Evolutionary conservation across 2,329 filamentous ascomycete genomes (phyloP), one percentile per base, ranked within the genome.

Genomic region (Pestalotiopsis sp.): DNA sequence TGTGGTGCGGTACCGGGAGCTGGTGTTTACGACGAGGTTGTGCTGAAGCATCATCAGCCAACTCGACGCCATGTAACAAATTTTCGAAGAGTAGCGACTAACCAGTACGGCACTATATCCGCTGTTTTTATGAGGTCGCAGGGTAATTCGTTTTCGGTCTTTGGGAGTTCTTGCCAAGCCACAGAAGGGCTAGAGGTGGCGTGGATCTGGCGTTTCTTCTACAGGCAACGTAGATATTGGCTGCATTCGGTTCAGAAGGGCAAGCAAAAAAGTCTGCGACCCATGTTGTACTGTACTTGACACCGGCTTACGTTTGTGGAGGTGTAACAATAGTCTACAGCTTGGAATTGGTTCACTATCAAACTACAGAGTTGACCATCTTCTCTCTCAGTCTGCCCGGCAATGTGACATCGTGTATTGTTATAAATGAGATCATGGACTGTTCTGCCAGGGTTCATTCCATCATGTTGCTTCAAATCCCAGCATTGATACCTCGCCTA

Each of bases 371-470:
- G 17, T n/a, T 52, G 14, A n/a, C 14, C 6, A 7, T 52, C 45
- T n/a, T 52, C 45, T n/a, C 45, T n/a, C 20, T 23, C 45, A 52
- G n/a, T n/a, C 20, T n/a, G 14, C 14, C 20, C 20, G 17, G 3
- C 45, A 17, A 52, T 52, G 45, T n/a, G 45, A 52, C 17, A n/a
- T n/a, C 14, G 17, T 52, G 9, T 52, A 52, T 9, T 9, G 31
- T 9, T 36, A 36, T 20, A 23, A 9, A 52, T 52, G 3, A 9
- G 1, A n/a, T n/a, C 17, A 20, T 3, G 3, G 6, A n/a, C 4
- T 52, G 17, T n/a, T 6, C n/a, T n/a, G 14, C 20, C 79, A 74
- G 89, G 89, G 49, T 78, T 78, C 87, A 87, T 88, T 36, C 14
- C 36, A 23, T 36, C 31, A 36, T 36, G 31, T 9, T 36, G 31